Percentiles rank a stretch among this genome's conserved stretches.
Evolutionary conservation across 2,329 filamentous ascomycete species (phyloP).

Genomic region (Clonostachys rosea): DNA sequence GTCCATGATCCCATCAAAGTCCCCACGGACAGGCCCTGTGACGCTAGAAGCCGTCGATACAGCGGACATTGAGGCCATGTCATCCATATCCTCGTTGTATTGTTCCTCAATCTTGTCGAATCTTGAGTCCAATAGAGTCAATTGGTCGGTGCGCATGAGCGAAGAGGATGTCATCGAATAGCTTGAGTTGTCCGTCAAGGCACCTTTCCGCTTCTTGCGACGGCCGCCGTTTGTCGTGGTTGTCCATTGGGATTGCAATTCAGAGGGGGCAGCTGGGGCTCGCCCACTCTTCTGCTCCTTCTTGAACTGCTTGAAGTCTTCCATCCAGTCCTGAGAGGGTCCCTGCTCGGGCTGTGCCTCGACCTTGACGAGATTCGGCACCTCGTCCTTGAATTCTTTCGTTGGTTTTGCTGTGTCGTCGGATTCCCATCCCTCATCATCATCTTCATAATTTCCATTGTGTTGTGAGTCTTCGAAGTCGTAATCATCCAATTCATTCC

Average conservation of each 20-base stretch:
- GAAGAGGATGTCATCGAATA: constrained; percentile 93
- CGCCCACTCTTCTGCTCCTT: constrained; percentile 59
- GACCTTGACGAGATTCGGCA: constrained; percentile 41
- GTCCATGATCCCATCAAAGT: constrained; percentile 89
- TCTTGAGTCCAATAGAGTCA: constrained; percentile 78
- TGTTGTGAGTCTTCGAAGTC: constrained; percentile 71
- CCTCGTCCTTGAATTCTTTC: constrained; percentile 47
- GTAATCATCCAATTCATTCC: constrained; percentile 68
- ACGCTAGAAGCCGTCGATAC: constrained; percentile 63
- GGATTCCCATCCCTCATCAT: constrained; percentile 89
- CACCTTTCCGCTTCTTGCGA: constrained; percentile 92
- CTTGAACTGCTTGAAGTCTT: constrained; percentile 93
- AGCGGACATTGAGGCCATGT: constrained; percentile 52
- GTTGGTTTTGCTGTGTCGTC: constrained; percentile 83
- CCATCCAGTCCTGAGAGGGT: constrained; percentile 78
- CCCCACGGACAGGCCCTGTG: constrained; percentile 62
- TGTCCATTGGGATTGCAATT: constrained; percentile 67
- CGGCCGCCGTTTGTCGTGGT: constrained; percentile 76
- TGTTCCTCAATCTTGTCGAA: constrained; percentile 89
- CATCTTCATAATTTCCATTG: constrained; percentile 49
- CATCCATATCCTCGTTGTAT: constrained; percentile 50
- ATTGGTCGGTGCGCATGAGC: constrained; percentile 80
- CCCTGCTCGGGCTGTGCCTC: constrained; percentile 52
- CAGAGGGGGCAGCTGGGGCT: constrained; percentile 44
- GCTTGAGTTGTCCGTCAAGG: constrained; percentile 78